phyloP scores from a whole-genome alignment of 129 eudicot genomes.

The Dittrichia graveolens region DNA sequence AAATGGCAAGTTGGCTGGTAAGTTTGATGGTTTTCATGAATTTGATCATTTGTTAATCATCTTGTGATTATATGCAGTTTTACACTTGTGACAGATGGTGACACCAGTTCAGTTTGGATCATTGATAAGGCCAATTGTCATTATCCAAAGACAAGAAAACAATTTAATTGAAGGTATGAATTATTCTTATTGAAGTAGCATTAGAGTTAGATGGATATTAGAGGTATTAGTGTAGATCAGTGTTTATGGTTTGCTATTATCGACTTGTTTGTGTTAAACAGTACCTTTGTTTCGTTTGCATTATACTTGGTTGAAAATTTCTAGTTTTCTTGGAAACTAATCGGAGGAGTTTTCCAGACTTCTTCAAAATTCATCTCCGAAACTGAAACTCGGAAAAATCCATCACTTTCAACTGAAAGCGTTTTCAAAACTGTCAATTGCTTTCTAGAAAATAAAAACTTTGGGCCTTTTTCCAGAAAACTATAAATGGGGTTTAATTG shows the following conservation, averaged over 20 bases:
- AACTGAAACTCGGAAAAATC: no score
- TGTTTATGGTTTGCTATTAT: neutral
- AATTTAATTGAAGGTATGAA: neutral
- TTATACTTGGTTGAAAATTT: no score
- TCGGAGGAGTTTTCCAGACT: no score
- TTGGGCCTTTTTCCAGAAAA: no score
- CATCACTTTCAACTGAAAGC: no score
- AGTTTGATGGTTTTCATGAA: neutral
- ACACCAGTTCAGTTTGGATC: slow-evolving; percentile 2
- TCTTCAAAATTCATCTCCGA: no score
- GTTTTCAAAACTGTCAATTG: no score
- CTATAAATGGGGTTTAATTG: no score
- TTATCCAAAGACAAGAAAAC: neutral
- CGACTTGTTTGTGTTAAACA: no score
- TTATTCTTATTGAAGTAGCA: neutral
- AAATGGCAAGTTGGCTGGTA: neutral
- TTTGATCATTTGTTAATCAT: neutral
- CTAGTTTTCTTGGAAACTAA: no score
- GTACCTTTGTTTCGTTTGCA: no score
- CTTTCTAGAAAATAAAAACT: no score
- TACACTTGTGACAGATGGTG: slow-evolving; percentile 9
- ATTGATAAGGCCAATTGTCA: neutral
- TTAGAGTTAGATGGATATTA: neutral
- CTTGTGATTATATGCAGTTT: neutral
- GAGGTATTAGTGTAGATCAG: neutral